phyloP scores from a whole-genome alignment of 2,329 filamentous ascomycete genomes.

The Pseudogymnoascus sp. region DNA sequence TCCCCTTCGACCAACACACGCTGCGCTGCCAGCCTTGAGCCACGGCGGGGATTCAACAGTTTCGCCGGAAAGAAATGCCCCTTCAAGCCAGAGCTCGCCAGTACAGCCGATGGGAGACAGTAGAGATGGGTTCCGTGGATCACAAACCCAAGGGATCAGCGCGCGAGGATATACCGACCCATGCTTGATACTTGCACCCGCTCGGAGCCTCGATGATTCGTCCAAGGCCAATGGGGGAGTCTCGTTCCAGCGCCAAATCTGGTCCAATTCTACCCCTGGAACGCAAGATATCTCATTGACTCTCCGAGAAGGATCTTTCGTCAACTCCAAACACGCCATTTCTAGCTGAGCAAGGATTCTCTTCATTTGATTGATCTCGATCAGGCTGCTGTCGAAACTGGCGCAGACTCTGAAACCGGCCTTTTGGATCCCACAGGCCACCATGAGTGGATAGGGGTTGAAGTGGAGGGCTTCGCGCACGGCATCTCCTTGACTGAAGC shows the following conservation, averaged over 20 bases:
- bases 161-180: slow-evolving; percentile 30
- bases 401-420: slow-evolving; percentile 36
- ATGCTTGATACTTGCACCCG: slow-evolving; percentile 16
- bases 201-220: slow-evolving; percentile 19
- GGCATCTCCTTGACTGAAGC: slow-evolving; percentile 29
- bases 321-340: slow-evolving; percentile 19
- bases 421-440: slow-evolving; percentile 36
- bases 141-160: slow-evolving; percentile 27
- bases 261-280: slow-evolving; percentile 29
- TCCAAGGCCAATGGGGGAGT: slow-evolving; percentile 30
- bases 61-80: slow-evolving; percentile 24
- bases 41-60: slow-evolving; percentile 26
- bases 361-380: slow-evolving; percentile 31
- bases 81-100: slow-evolving; percentile 35
- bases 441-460: slow-evolving; percentile 42
- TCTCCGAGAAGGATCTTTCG: slow-evolving; percentile 20
- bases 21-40: slow-evolving; percentile 29
- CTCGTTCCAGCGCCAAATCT: slow-evolving; percentile 37
- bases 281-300: slow-evolving; percentile 31
- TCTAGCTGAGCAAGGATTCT: slow-evolving; percentile 31
- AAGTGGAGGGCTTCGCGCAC: slow-evolving; percentile 29
- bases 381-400: slow-evolving; percentile 34
- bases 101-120: slow-evolving; percentile 34
- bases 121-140: slow-evolving; percentile 26
- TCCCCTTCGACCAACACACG: slow-evolving; percentile 25